Base-by-base conservation (phyloP, 768 basidiomycete species). In the Paxillus ammoniavirescens region DNA sequence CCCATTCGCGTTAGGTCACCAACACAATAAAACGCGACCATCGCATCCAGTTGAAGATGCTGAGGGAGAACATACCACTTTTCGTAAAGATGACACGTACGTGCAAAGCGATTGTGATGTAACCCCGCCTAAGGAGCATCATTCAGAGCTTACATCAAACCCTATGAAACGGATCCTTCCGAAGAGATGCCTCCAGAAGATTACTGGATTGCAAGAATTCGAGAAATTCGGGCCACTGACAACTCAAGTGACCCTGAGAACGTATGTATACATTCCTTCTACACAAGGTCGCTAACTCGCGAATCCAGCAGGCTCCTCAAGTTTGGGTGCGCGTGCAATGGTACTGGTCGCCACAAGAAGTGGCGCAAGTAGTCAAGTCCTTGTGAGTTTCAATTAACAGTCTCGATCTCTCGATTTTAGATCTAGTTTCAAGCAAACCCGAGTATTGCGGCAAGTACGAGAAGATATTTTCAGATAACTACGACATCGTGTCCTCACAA, bases 311-410 rank as follows among this genome's bases (percentile, higher is more conserved):
- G 26, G 26, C 2, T 21, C 21, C 28, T 10, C 42, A 85, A 77
- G 82, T 84, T 0, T 84, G 81, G 80, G 73, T 70, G 0, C 63
- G 57, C 9, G 74, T 86, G 0, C 74, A 79, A 45, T 86, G 84
- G 84, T 83, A 69, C 45, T 86, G 81, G 65, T 73, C 77, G 1
- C 72, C 75, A 0, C 46, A 67, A n/a, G 84, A 86, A 35, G 76
- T 80, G 0, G 67, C 69, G 0, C 57, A 57, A 1, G 67, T 75
- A 0, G 61, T 80, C 30, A 77, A 77, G 30, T 76, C 78, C 2
- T 82, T 83, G 82, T 83, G 51, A 52, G 80, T 71, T 5, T n/a
- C 12, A 2, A 8, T 4, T 28, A 8, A 26, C 47, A 2, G 17
- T 37, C 5, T 2, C 3, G 13, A 0, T 5, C 31, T 31, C 10